Base-by-base conservation (phyloP, 176 grass and related monocot species). In the Coix lacrymajobi region DNA sequence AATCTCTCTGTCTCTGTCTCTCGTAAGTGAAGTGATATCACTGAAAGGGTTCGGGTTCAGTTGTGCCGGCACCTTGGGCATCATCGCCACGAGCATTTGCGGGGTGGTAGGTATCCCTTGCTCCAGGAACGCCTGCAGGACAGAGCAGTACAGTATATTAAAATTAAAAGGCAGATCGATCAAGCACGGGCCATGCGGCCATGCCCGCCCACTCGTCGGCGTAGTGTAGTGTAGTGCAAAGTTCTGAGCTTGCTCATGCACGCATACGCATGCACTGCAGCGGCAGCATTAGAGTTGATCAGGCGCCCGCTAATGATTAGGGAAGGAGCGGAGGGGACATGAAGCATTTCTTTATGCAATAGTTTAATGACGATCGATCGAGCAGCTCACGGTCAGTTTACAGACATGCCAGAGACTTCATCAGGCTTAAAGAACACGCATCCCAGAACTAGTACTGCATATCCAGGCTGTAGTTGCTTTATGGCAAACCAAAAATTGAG, bases 101-200 rank as follows among this genome's bases (percentile, higher is more conserved):
- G 97, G 89, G 39, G 58, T 94, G 71, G 93, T 85, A 54, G 97
- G 97, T 89, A 96, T 89, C 37, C 97, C 97, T 92, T 99, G 80
- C 71, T 94, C 89, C 69, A 96, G 89, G 92, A 99, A 96, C 67
- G 91, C 93, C 97, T 99, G 85, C 68, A 85, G 87, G 39, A 73
- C 56, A 77, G 22, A 58, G 34, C 63, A 4, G 39, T 28, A 58
- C 54, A 58, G 22, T 58, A 25, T 58, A 1, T n/a, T n/a, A 25
- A 25, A 8, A 9, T n/a, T 56, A 58, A 58, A 3, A 31, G 29
- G 25, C 26, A 30, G 28, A n/a, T n/a, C n/a, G n/a, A 71, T 70
- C 80, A 65, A 69, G 6, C 17, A 69, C 25, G 68, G 36, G 36
- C 36, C 67, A 52, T 79, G 46, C n/a, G n/a, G n/a, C n/a, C n/a